Evolutionary conservation across 371 early-diverging fungal genomes (phyloP).

Genomic region (Mucor ambiguus): DNA sequence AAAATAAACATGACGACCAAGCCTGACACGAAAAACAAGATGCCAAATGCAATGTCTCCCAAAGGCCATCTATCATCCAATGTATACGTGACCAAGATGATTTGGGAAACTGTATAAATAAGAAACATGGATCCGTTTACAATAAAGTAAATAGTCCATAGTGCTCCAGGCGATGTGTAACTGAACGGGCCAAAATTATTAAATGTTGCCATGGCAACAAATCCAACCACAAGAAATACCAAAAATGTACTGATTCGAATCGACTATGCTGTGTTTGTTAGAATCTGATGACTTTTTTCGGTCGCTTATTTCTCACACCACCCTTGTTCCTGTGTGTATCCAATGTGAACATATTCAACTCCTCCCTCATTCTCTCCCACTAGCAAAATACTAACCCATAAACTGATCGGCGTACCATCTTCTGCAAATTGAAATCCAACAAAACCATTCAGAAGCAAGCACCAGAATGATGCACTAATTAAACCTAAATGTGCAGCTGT

Average conservation of each 20-base stretch:
- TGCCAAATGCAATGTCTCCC: constrained; percentile 76
- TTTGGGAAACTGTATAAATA: constrained; percentile 79
- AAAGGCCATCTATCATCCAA: constrained; percentile 92
- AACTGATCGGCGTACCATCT: constrained; percentile 81
- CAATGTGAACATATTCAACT: constrained; percentile 2
- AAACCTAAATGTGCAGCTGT: constrained; percentile 76
- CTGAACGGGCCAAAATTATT: constrained; percentile 62
- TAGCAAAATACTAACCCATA: constrained; percentile 43
- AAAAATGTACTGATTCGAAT: constrained; percentile 70
- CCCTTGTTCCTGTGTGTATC: constrained; percentile 20
- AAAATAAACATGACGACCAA: constrained; percentile 72
- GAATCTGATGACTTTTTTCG: constrained; percentile 14
- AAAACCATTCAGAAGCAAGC: constrained; percentile 86
- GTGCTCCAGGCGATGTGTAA: constrained; percentile 58
- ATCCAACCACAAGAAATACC: constrained; percentile 64
- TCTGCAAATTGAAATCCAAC: constrained; percentile 92
- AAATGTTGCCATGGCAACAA: constrained; percentile 81
- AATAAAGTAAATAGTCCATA: constrained; percentile 79
- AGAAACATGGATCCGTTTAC: constrained; percentile 69
- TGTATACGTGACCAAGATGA: constrained; percentile 82
- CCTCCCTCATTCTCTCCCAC: not conserved
- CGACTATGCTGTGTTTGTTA: constrained; percentile 45
- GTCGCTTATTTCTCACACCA: constrained; percentile 16
- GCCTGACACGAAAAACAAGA: constrained; percentile 76
- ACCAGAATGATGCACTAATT: constrained; percentile 78